These are phyloP conservation scores for Tillandsia fasciculata DNA, from an alignment of 176 grass and related monocot genomes.

Conservation along the genomic window DNA sequence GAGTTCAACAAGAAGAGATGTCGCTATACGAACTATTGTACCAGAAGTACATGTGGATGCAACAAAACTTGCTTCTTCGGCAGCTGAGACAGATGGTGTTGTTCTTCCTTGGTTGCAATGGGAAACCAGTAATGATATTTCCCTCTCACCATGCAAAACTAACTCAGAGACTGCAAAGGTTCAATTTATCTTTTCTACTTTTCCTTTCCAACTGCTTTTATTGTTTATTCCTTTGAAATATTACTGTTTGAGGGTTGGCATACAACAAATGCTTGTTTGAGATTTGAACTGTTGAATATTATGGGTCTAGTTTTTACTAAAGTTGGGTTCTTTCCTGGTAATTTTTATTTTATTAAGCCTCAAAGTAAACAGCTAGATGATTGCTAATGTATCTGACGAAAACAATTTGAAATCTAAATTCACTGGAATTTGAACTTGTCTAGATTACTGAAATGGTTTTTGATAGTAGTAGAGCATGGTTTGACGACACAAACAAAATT, in stretches of 20 bases:
- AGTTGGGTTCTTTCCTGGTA: neutral
- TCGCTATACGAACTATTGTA: conserved; percentile 10
- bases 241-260: neutral
- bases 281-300: neutral
- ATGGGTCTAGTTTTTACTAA: neutral
- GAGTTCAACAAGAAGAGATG: conserved; percentile 44
- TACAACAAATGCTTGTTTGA: neutral
- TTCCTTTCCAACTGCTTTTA: neutral
- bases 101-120: conserved; percentile 95
- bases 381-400: neutral
- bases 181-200: neutral
- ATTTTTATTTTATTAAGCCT: too few relatives aligned
- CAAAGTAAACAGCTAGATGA: too few relatives aligned
- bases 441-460: too few relatives aligned
- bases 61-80: conserved; percentile 25
- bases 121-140: conserved; percentile 59
- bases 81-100: conserved; percentile 59
- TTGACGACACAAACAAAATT: neutral
- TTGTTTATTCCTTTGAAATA: neutral
- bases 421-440: too few relatives aligned
- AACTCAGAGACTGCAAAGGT: conserved; percentile 25
- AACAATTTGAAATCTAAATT: neutral
- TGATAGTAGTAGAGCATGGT: too few relatives aligned
- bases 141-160: conserved; percentile 49
- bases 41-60: conserved; percentile 35